These are phyloP conservation scores for Immersiella caudata DNA, from an alignment of 495 filamentous ascomycete genomes.

Conservation along the genomic window DNA sequence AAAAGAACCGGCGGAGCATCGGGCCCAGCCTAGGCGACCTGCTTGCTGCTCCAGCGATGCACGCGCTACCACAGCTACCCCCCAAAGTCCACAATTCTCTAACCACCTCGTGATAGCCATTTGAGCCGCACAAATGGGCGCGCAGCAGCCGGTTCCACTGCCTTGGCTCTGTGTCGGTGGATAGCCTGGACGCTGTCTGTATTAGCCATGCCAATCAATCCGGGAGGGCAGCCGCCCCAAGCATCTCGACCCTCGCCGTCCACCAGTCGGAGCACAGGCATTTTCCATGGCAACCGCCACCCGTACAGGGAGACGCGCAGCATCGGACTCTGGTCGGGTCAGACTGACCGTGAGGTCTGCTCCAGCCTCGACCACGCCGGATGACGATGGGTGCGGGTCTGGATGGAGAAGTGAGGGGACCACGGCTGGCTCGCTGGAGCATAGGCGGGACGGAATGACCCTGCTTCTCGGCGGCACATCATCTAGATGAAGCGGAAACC, in stretches of 20 bases:
- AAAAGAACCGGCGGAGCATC: constrained; percentile 19
- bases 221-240: constrained; percentile 27
- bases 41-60: constrained; percentile 1
- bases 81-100: constrained; percentile 30
- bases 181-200: constrained; percentile 16
- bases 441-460: constrained; percentile 35
- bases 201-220: constrained; percentile 37
- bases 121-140: constrained; percentile 40
- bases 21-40: constrained; percentile 19
- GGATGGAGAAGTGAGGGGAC: constrained; percentile 25
- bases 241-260: constrained; percentile 25
- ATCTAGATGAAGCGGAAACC: constrained; percentile 34
- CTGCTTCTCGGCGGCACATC: constrained; percentile 33
- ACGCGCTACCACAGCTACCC: constrained; percentile 9
- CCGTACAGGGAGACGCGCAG: constrained; percentile 23
- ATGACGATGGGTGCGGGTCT: constrained; percentile 36
- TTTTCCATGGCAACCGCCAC: constrained; percentile 25
- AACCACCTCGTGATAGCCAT: constrained; percentile 26
- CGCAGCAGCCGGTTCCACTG: constrained; percentile 28
- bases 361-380: constrained; percentile 20
- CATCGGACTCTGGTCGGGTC: constrained; percentile 21
- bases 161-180: constrained; percentile 23
- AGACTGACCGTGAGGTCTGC: constrained; percentile 18
- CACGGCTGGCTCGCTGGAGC: constrained; percentile 18
- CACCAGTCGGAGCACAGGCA: constrained; percentile 20